phyloP scores from a whole-genome alignment of 371 early-diverging fungal genomes.

The Gilbertella persicaria region DNA sequence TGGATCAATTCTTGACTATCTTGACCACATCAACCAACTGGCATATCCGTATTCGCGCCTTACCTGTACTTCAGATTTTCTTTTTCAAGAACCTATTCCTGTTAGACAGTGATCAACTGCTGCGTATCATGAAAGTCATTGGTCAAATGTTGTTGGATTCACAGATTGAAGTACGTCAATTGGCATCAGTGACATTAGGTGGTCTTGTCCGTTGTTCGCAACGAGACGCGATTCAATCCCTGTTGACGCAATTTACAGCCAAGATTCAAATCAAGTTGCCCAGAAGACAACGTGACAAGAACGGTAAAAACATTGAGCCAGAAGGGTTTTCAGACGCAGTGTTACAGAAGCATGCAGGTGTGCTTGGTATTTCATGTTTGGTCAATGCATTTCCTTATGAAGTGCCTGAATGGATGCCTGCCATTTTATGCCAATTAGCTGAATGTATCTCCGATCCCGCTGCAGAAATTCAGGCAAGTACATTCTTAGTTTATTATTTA shows the following conservation, averaged over 20 bases:
- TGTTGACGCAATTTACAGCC: conserved; percentile 45
- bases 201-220: conserved; percentile 88
- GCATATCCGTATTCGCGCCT: conserved; percentile 71
- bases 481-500: neutral
- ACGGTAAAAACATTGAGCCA: conserved; percentile 48
- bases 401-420: conserved; percentile 91
- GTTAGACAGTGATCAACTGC: conserved; percentile 51
- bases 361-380: conserved; percentile 83
- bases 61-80: conserved; percentile 80
- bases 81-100: conserved; percentile 75
- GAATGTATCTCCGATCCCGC: conserved; percentile 83
- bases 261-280: conserved; percentile 44
- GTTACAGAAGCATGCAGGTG: conserved; percentile 83
- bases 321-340: conserved; percentile 62
- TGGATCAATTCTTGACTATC: conserved; percentile 58
- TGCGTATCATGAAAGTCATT: conserved; percentile 65
- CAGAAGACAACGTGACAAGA: conserved; percentile 42
- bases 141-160: conserved; percentile 67
- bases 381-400: conserved; percentile 91
- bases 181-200: conserved; percentile 81
- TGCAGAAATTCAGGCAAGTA: conserved; percentile 77
- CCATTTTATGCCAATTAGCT: conserved; percentile 72
- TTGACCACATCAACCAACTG: conserved; percentile 64
- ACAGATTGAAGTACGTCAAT: conserved; percentile 83
- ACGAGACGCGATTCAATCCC: conserved; percentile 64